A percentile compares a stretch with the other conserved stretches of the same genome.
phyloP scores from a whole-genome alignment of 1,284 basidiomycete genomes.

The Cystobasidium slooffiae region DNA sequence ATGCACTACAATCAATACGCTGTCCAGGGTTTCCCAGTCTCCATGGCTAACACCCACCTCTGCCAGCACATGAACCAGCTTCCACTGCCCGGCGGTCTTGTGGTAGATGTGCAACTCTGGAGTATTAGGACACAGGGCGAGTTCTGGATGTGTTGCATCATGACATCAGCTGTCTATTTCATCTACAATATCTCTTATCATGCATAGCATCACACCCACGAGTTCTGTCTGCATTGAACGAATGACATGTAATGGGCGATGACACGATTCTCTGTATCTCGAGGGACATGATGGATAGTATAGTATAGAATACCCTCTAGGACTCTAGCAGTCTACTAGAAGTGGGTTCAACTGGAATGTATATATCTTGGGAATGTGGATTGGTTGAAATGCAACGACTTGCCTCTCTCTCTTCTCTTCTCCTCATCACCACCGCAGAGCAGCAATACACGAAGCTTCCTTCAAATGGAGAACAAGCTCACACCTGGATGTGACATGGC shows the following conservation, averaged over 20 bases:
- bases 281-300: slow-evolving; percentile 64
- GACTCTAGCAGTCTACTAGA: slow-evolving; percentile 73
- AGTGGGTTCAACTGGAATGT: background rate
- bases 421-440: background rate
- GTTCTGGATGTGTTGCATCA: slow-evolving; percentile 64
- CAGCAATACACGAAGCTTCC: too few relatives aligned
- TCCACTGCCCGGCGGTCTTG: slow-evolving; percentile 72
- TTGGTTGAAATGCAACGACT: background rate
- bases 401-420: too few relatives aligned
- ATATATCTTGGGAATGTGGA: background rate
- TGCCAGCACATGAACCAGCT: slow-evolving; percentile 74
- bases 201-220: slow-evolving; percentile 63
- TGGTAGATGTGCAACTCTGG: slow-evolving; percentile 85
- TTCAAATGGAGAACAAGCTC: too few relatives aligned
- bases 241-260: slow-evolving; percentile 83
- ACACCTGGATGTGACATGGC: too few relatives aligned
- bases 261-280: slow-evolving; percentile 70
- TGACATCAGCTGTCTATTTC: background rate
- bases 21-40: background rate
- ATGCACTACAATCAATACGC: too few relatives aligned
- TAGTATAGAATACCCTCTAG: slow-evolving; percentile 62
- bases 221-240: slow-evolving; percentile 86
- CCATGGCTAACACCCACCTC: slow-evolving; percentile 66
- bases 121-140: slow-evolving; percentile 88
- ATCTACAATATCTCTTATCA: background rate